Evolutionary conservation across 345 rosid species (phyloP), one percentile per base, ranked within the genome.

Genomic region (Passiflora organensis): DNA sequence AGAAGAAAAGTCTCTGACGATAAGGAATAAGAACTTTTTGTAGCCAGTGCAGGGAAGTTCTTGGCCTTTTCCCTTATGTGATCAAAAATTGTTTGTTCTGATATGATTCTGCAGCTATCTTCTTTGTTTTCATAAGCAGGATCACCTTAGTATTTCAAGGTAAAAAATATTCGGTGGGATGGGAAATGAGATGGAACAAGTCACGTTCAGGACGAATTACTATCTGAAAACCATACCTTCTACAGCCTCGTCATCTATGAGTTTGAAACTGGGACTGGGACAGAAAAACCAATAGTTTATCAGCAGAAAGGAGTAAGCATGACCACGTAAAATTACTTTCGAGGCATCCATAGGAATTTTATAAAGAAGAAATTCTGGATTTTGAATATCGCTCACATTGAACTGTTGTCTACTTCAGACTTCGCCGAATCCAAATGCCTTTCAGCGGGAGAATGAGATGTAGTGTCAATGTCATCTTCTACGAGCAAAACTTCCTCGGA

Each of bases 231-330:
- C 51, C 51, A 62, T 77, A 87, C 93, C 90, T 79, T 74, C 93
- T 55, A 54, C 84, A 32, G 68, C 24, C n/a, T 88, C 95, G 59
- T 91, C 95, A 63, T 86, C 93, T 64, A 91, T 28, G 77, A 91
- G 98, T 45, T 63, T 74, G 84, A 91, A 91, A 74, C 85, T 88
- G 51, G 98, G 98, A 79, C 98, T 91, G 87, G 85, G 28, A 67
- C 53, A 48, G 37, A 57, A 38, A 65, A 43, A 68, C 20, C 19
- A 43, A 56, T 21, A 45, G 63, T 43, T 58, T 14, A 56, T n/a
- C 5, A 15, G 23, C 22, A 44, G n/a, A 4, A 28, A 28, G 34
- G 21, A 55, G 17, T 42, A 14, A 42, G 6, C 45, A 42, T 42
- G 45, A 6, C 34, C 8, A 28, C 5, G 34, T 2, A 28, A 28